Base-by-base conservation (phyloP, 441 rosid species). In the Omphalea diandra region DNA sequence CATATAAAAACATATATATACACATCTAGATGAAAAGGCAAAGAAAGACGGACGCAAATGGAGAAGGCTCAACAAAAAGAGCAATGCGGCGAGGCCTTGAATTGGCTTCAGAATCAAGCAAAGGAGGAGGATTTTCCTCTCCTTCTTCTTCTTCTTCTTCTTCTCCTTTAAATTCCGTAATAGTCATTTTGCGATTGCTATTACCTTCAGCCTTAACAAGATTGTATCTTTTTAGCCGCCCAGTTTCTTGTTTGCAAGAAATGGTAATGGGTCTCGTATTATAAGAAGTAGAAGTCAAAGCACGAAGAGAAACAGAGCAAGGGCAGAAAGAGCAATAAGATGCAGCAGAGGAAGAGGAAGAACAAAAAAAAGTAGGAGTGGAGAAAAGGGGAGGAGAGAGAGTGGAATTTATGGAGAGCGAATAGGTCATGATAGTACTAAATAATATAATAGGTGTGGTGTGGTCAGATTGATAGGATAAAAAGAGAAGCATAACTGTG, bases 1-100 rank as follows among this genome's bases (percentile, higher is more conserved):
- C 17, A 27, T 5, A 52, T 43, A 46, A 56, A 38, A 32, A 49
- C 43, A 17, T 47, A 40, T n/a, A 29, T 26, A 1, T 8, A 14
- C 4, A 60, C 18, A 38, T 7, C 29, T 49, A 43, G 22, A 4
- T 15, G 27, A 29, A 22, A 10, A 8, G 4, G 4, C 15, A 57
- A 31, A 49, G 11, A 55, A 50, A 7, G 36, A 85, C 96, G 86
- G 75, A 94, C 98, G 98, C 87, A 69, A 94, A 94, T 24, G 98
- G 98, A 9, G 98, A 94, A 68, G 98, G 98, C 87, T 94, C 98
- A 35, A 94, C 93, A 72, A 94, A 94, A 56, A 94, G 94, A 74
- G 91, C 98, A 73, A 94, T 94, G 10, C 97, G 88, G 17, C 96
- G 84, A 18, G 98, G 97, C 70, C 76, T 83, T 1, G 91, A 80